Base-by-base conservation (phyloP, 2,329 filamentous ascomycete genomes). In the Hypocrella siamensis region DNA sequence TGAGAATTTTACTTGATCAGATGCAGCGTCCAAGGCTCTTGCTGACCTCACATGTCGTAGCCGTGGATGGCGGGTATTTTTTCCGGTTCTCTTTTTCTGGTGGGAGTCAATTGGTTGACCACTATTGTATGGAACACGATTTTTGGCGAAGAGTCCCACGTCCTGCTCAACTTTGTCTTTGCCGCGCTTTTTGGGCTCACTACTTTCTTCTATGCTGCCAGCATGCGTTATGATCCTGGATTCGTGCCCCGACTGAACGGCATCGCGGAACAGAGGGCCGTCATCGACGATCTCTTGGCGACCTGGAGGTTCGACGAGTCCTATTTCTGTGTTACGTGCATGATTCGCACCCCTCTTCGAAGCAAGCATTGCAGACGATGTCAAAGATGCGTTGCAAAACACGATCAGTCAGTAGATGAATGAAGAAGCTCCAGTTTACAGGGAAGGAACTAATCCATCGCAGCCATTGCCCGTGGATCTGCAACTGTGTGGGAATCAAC, bases 331-430 rank as follows among this genome's bases (percentile, higher is more conserved):
- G 77, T 92, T 18, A 74, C 74, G 30, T 98, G 90, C 60, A 93
- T 96, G 86, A 82, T 93, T 43, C 73, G 88, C 33, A 88, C 81
- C 42, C 90, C 90, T 4, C 59, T 98, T 38, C 73, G 90, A 42
- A 93, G 86, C 60, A 98, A 96, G 62, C 90, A 98, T 57, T 98
- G 90, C 60, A 79, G 79, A 48, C 70, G 82, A 38, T 98, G 90
- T 52, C 75, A 80, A 46, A 79, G 88, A 40, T 98, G 90, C 52
- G 82, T 98, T 33, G 85, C 88, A 33, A 93, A 92, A 55, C 84
- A 93, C 57, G 90, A 98, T 50, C 90, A 98, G 84, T 92, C 58
- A 67, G 82, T 42, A 9, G 12, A 11, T 12, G n/a, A 5, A 19
- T 19, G 10, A 6, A 6, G 4, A 26, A 19, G 22, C 6, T 19